phyloP scores from a whole-genome alignment of 2,329 filamentous ascomycete species.

The Hyphodiscus sp. region DNA sequence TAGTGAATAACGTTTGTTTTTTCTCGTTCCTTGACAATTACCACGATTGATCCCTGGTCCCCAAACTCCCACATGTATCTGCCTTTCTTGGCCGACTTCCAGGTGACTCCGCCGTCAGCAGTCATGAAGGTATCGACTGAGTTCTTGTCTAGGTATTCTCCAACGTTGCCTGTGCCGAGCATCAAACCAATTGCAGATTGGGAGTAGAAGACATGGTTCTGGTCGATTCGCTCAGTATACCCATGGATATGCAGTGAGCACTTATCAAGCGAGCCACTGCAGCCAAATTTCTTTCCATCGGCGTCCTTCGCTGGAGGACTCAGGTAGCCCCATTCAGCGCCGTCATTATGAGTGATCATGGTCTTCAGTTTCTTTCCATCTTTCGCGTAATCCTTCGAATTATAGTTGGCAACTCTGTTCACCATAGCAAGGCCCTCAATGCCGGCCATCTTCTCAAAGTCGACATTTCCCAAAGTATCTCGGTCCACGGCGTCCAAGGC shows the following conservation, averaged over 20 bases:
- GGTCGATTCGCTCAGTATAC: conserved; percentile 84
- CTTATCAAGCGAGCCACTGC: conserved; percentile 55
- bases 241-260: conserved; percentile 92
- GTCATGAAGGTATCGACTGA: conserved; percentile 88
- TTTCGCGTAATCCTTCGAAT: conserved; percentile 47
- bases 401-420: conserved; percentile 73
- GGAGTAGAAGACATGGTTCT: conserved; percentile 80
- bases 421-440: conserved; percentile 85
- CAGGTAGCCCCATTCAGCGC: conserved; percentile 76
- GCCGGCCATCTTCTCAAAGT: conserved; percentile 93
- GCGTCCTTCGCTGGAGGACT: conserved; percentile 64
- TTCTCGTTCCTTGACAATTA: conserved; percentile 69
- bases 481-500: conserved; percentile 78
- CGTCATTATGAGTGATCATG: conserved; percentile 94
- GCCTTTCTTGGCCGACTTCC: conserved; percentile 81
- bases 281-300: conserved; percentile 65
- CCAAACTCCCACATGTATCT: conserved; percentile 91
- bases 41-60: conserved; percentile 88
- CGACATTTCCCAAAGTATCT: conserved; percentile 70
- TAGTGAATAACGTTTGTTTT: conserved; percentile 67
- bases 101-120: conserved; percentile 80
- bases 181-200: conserved; percentile 83
- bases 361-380: conserved; percentile 76
- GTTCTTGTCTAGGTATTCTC: conserved; percentile 39
- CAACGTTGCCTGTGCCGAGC: conserved; percentile 89